Conservation (phyloP, 2,329 filamentous ascomycete species). For the Akanthomyces muscarius region DNA sequence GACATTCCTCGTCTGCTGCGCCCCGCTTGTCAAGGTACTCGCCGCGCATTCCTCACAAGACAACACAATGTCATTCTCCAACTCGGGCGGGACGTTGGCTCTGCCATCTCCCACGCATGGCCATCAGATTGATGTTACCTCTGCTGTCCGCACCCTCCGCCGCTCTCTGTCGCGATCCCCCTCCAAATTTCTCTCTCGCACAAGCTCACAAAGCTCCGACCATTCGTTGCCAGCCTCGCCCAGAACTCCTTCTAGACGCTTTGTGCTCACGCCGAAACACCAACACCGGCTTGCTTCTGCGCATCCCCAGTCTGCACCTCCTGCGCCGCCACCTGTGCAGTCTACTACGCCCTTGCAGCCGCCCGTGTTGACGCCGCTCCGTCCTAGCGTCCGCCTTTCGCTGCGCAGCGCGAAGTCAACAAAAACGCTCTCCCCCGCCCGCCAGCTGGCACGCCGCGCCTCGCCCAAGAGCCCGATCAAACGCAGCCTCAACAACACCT, state of each 20-base stretch:
- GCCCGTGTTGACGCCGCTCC: slow-evolving; percentile 60
- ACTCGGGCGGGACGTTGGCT: slow-evolving; percentile 72
- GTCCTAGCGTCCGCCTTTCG: slow-evolving; percentile 63
- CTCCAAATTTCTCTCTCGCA: slow-evolving; percentile 70
- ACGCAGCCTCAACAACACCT: slow-evolving; percentile 66
- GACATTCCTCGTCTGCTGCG: slow-evolving; percentile 28
- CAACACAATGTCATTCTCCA: slow-evolving; percentile 54
- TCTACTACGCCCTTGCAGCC: slow-evolving; percentile 35
- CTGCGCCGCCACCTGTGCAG: slow-evolving; percentile 23
- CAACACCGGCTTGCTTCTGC: slow-evolving; percentile 29
- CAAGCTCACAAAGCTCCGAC: slow-evolving; percentile 45
- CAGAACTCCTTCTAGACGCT: slow-evolving; percentile 50
- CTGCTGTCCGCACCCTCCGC: slow-evolving; percentile 76
- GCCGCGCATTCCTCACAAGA: slow-evolving; percentile 27
- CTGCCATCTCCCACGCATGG: slow-evolving; percentile 81
- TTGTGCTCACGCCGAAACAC: slow-evolving; percentile 35
- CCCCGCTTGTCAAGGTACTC: slow-evolving; percentile 24
- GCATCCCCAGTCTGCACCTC: slow-evolving; percentile 34
- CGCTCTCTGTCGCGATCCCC: slow-evolving; percentile 91
- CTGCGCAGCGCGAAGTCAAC: slow-evolving; percentile 59
- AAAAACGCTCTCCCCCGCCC: slow-evolving; percentile 47
- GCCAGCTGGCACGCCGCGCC: slow-evolving; percentile 59
- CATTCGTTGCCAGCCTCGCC: slow-evolving; percentile 44
- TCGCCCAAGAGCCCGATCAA: slow-evolving; percentile 80
- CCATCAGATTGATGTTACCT: slow-evolving; percentile 77